phyloP scores from a whole-genome alignment of 352 stramenopile species.

The Globisporangium paddicum region DNA sequence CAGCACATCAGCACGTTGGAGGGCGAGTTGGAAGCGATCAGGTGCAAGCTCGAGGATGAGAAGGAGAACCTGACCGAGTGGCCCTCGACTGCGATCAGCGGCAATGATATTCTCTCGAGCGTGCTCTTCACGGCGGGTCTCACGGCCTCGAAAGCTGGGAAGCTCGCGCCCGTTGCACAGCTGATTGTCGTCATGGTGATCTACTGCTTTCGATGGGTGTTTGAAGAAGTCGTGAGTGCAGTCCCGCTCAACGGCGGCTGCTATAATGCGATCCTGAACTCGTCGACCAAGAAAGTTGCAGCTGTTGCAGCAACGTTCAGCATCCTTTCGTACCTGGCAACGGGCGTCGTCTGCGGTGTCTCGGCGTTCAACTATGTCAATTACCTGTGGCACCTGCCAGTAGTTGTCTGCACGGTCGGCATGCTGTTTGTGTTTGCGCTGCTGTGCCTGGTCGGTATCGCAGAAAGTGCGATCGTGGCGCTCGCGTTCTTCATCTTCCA shows the following conservation, averaged over 20 bases:
- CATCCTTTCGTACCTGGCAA: constrained; percentile 85
- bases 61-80: constrained; percentile 57
- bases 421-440: constrained; percentile 72
- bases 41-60: constrained; percentile 5
- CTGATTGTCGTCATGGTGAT: constrained; percentile 47
- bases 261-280: constrained; percentile 87
- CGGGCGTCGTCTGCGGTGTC: constrained; percentile 48
- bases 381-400: constrained; percentile 54
- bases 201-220: constrained; percentile 56
- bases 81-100: constrained; percentile 77
- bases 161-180: constrained; percentile 68
- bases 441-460: constrained; percentile 72
- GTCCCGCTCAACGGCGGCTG: constrained; percentile 84
- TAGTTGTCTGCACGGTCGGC: constrained; percentile 30
- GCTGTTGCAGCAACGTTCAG: constrained; percentile 68
- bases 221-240: constrained; percentile 79
- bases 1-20: constrained; percentile 16
- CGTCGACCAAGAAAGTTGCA: constrained; percentile 71
- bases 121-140: constrained; percentile 61
- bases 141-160: constrained; percentile 42
- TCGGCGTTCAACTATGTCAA: constrained; percentile 80
- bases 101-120: constrained; percentile 86
- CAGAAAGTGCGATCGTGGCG: constrained; percentile 67
- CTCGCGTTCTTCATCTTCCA: constrained; percentile 77
- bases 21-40: constrained; percentile 20